A percentile compares a stretch with the other conserved stretches of the same genome.
Conservation (phyloP, 169 alveolate species). For the Pseudocohnilembus persalinus region DNA sequence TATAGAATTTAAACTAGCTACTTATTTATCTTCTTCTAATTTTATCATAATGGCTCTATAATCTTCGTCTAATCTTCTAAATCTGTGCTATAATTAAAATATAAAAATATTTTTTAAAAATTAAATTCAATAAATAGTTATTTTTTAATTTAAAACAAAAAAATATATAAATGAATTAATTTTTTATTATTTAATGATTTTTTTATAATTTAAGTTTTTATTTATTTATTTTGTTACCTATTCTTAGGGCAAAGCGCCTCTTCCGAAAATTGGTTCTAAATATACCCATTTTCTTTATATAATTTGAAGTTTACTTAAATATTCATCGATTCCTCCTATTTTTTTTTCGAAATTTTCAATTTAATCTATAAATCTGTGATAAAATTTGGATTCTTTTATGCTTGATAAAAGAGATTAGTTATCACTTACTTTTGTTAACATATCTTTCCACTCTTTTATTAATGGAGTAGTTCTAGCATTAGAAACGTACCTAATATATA, state of each 20-base stretch:
- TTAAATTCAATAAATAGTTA: no score
- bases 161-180: no score
- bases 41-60: conserved; percentile 85
- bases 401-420: conserved; percentile 84
- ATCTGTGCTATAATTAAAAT: not conserved
- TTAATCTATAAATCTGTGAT: conserved; percentile 85
- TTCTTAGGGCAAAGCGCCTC: conserved; percentile 94
- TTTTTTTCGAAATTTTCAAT: conserved; percentile 85
- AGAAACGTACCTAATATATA: no score
- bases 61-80: not conserved
- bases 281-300: conserved; percentile 94
- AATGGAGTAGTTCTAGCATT: conserved; percentile 86
- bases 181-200: no score
- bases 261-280: conserved; percentile 91
- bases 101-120: no score
- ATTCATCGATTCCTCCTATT: conserved; percentile 86
- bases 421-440: conserved; percentile 90
- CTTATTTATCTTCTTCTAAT: conserved; percentile 82
- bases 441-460: conserved; percentile 93
- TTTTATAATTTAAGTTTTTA: no score
- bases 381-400: conserved; percentile 86
- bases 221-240: conserved; percentile 42
- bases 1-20: conserved; percentile 74
- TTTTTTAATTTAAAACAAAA: no score
- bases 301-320: conserved; percentile 77